Percentiles rank a stretch among this genome's conserved stretches.
Conservation (phyloP, 2,329 filamentous ascomycete species). For the Aaosphaeria pasadenensis region DNA sequence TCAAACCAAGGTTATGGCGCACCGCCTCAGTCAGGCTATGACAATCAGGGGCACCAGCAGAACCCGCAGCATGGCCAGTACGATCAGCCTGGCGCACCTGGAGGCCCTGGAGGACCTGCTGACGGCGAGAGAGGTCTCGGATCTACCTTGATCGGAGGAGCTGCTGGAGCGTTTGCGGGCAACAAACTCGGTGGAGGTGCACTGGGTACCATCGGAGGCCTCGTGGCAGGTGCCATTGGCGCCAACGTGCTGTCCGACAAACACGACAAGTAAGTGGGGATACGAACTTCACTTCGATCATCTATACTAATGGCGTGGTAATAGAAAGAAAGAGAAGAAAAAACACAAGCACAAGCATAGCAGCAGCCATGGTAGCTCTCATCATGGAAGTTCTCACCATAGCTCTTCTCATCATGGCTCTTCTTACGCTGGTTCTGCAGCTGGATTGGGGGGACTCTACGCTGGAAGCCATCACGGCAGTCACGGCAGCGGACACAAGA, state of each 20-base stretch:
- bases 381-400: slow-evolving; percentile 9
- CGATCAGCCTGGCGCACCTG: slow-evolving; percentile 15
- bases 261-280: slow-evolving; percentile 33
- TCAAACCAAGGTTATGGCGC: slow-evolving; percentile 22
- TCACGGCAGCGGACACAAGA: slow-evolving; percentile 10
- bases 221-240: slow-evolving; percentile 53
- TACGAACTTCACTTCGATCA: background rate
- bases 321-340: slow-evolving; percentile 31
- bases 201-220: slow-evolving; percentile 51
- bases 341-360: slow-evolving; percentile 36
- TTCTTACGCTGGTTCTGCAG: slow-evolving; percentile 30
- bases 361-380: slow-evolving; percentile 7
- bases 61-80: slow-evolving; percentile 28
- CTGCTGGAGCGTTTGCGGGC: slow-evolving; percentile 53
- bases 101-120: slow-evolving; percentile 26
- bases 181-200: slow-evolving; percentile 54
- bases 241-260: slow-evolving; percentile 53
- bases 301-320: slow-evolving; percentile 5
- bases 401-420: slow-evolving; percentile 24
- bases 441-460: slow-evolving; percentile 33
- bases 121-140: slow-evolving; percentile 57
- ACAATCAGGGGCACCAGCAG: slow-evolving; percentile 25
- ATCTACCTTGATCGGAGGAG: slow-evolving; percentile 53
- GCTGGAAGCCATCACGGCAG: slow-evolving; percentile 20
- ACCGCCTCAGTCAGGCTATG: slow-evolving; percentile 11